Evolutionary conservation across 352 stramenopile species (phyloP), one percentile per base, ranked within the genome.

Genomic region (Phytophthora sansomeana): DNA sequence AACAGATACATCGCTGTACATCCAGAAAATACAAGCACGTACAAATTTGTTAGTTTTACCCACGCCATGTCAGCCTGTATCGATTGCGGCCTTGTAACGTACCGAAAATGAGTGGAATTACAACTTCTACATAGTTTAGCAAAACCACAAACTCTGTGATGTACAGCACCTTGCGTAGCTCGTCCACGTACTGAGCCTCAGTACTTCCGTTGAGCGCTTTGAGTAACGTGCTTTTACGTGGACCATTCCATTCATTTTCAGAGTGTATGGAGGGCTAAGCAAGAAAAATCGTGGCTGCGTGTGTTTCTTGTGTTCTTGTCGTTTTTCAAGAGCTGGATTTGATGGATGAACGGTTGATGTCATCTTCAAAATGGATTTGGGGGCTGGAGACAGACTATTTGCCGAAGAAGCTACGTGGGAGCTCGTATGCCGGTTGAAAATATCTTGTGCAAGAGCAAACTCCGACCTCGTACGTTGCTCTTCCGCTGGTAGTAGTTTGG

Each of bases 1-100:
- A 57, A 44, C 50, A 57, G 35, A 36, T 57, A 57, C 21, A 33
- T 21, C 19, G 50, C 50, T 57, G 33, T 43, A 13, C 46, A 19
- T 32, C 19, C 26, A 57, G 13, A 39, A 39, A 17, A 39, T 14
- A 39, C 13, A 38, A 36, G 30, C 17, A 17, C 19, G 24, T 9
- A 19, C 28, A n/a, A 43, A 33, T 30, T 24, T 32, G 11, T 32
- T 6, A 56, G 8, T 26, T 53, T 24, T 3, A 29, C 10, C 35
- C 13, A n/a, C 4, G 3, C 35, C 3, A 4, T 41, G 3, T 32
- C 11, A 11, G 36, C 3, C n/a, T n/a, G n/a, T n/a, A n/a, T n/a
- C n/a, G n/a, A n/a, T n/a, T n/a, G n/a, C n/a, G n/a, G n/a, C n/a
- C n/a, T n/a, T n/a, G n/a, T n/a, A 50, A 36, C 50, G 32, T 14